Conservation (phyloP, 148 eudicot species). For the Silene conica region DNA sequence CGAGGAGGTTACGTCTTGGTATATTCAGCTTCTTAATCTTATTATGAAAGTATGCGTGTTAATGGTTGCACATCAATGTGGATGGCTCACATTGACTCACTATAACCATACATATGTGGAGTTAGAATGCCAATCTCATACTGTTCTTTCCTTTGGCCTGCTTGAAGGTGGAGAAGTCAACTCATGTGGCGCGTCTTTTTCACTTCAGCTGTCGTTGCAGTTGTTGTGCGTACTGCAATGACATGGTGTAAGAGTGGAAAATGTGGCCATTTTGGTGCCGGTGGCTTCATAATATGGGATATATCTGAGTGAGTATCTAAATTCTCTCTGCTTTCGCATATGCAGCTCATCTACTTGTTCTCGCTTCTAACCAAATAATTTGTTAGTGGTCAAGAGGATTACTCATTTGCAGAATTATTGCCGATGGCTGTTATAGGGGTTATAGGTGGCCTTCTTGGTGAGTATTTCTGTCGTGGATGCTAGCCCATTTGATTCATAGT, state of each 20-base stretch:
- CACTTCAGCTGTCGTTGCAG: constrained; percentile 99
- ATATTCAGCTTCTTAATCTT: constrained; percentile 16
- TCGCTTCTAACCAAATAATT: constrained; percentile 24
- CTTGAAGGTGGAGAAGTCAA: constrained; percentile 99
- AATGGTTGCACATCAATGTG: neutral
- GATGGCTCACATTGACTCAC: neutral
- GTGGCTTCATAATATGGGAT: constrained; percentile 99
- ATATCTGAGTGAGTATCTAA: constrained; percentile 65
- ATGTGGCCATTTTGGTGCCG: constrained; percentile 99
- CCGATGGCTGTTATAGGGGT: constrained; percentile 99
- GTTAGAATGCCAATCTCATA: constrained; percentile 8
- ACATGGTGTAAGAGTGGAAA: constrained; percentile 96
- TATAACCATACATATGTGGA: neutral
- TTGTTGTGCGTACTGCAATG: constrained; percentile 97
- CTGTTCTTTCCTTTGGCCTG: constrained; percentile 12
- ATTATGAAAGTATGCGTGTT: neutral
- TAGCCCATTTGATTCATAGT: neutral
- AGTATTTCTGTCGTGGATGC: constrained; percentile 22
- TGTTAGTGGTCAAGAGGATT: constrained; percentile 97
- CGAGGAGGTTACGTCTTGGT: constrained; percentile 99
- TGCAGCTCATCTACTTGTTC: constrained; percentile 1
- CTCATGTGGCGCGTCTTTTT: constrained; percentile 99
- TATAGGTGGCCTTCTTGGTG: constrained; percentile 98
- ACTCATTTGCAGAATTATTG: constrained; percentile 86
- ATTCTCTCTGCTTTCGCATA: constrained; percentile 18